Base-by-base conservation (phyloP, 2,329 filamentous ascomycete genomes). In the Curvularia spicifera region DNA sequence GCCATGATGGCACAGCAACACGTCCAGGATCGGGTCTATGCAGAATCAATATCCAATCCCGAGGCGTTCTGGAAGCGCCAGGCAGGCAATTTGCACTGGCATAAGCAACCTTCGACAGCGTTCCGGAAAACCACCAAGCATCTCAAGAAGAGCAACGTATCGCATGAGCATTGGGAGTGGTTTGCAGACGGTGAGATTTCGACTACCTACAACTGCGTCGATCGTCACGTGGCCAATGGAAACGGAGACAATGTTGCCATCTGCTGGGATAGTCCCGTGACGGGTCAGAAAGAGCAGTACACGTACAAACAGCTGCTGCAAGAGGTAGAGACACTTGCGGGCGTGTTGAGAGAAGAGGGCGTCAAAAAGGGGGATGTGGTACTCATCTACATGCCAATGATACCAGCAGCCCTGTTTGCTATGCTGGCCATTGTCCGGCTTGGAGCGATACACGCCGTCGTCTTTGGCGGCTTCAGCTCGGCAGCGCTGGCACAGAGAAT, bases 331-430 rank as follows among this genome's bases (percentile, higher is more conserved):
- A 85, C 87, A 5, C 84, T 96, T 50, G 93, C 93, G 0, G 93
- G 91, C 0, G 92, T 93, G 1, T 77, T 98, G 69, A 81, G 89
- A 54, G 91, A 95, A 74, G 88, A 94, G 69, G 93, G 93, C 0
- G 90, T 97, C 5, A 83, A 83, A 65, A 91, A 86, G 76, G 93
- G 93, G 1, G 91, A 97, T 79, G 89, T 95, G 0, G 91, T 97
- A 5, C 83, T 97, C 63, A 85, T 97, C 28, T 98, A 97, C 77
- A 97, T 97, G 93, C 93, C 93, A 53, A 97, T 97, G 93, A 91
- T 97, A 43, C 93, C 94, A 0, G 89, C 91, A 0, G 91, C 93
- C 1, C 76, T 97, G n/a, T 87, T 96, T 61, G 93, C 90, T 9
- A 92, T 95, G 64, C 85, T 97, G 4, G 93, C 94, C 24, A 86